Evolutionary conservation across 169 alveolate species (phyloP), one percentile per base, ranked within the genome.

Genomic region (Nephromyces sp.): DNA sequence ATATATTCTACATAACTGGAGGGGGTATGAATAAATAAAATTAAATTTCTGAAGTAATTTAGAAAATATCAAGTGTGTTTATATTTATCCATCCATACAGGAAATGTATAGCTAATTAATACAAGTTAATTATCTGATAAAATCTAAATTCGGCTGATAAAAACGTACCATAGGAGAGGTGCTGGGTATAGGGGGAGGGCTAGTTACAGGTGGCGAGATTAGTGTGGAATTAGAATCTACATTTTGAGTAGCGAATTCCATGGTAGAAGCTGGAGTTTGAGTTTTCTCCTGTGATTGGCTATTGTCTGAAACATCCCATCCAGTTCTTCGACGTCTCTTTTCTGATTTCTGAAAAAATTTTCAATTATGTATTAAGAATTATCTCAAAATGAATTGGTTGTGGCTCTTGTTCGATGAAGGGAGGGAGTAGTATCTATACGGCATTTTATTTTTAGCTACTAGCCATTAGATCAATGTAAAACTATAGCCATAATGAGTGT

Each of bases 1-100:
- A 52, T 83, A 83, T 24, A 83, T 83, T 15, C 88, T 79, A 52
- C 87, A 74, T 65, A 79, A 65, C 76, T 80, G 88, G 62, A 27
- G 4, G n/a, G 57, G 57, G 57, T 43, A 43, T 15, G 57, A 43
- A 43, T n/a, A 43, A 43, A 15, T 43, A 43, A 15, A 43, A 15
- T n/a, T n/a, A 15, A n/a, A 43, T 15, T 15, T 43, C 57, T 15
- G 15, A 15, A 15, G n/a, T 43, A 15, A 15, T n/a, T n/a, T 43
- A 15, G 25, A 15, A 15, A 15, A 15, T 43, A n/a, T 43, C 25
- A n/a, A n/a, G n/a, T 43, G n/a, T 43, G n/a, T 43, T 43, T 43
- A 15, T 15, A 43, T 43, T 15, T 43, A 43, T 43, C 57, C 57
- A 15, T 15, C n/a, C 57, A 43, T 43, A 43, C 57, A 43, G 57